These are phyloP conservation scores for Hericium erinaceus DNA, from an alignment of 768 basidiomycete species.

Conservation along the genomic window DNA sequence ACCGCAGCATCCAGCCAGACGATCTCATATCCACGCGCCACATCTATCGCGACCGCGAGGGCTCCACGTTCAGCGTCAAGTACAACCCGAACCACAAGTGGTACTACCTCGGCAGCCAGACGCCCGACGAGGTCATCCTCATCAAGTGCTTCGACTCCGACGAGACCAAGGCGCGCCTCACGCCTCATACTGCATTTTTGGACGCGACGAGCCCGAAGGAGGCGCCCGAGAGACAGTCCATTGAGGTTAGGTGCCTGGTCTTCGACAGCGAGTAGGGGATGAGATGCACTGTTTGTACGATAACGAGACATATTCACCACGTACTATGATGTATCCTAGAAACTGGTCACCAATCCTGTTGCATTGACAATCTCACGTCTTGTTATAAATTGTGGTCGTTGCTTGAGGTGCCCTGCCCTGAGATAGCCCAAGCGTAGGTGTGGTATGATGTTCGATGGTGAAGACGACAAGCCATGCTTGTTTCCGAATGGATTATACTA, in stretches of 20 bases:
- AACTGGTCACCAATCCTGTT: background rate
- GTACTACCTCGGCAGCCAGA: constrained; percentile 25
- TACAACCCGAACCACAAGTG: constrained; percentile 24
- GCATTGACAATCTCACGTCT: background rate
- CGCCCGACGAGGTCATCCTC: constrained; percentile 19
- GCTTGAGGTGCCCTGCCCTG: background rate
- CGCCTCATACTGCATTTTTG: constrained; percentile 34
- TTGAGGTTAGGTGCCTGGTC: constrained; percentile 35
- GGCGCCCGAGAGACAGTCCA: constrained; percentile 32
- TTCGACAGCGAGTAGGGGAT: constrained; percentile 28
- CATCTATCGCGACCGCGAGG: constrained; percentile 25
- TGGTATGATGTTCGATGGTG: too few relatives aligned
- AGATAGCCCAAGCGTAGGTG: too few relatives aligned
- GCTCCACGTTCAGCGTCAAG: constrained; percentile 22
- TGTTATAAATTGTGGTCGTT: background rate
- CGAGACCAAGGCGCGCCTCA: constrained; percentile 28
- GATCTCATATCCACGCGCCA: constrained; percentile 30
- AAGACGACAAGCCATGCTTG: too few relatives aligned
- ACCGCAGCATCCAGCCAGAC: constrained; percentile 25
- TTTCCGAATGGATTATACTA: too few relatives aligned
- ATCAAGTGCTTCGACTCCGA: constrained; percentile 36
- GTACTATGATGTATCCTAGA: background rate
- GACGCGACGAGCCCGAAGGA: constrained; percentile 26
- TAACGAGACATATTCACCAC: background rate
- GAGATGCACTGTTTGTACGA: background rate